Percentiles rank a stretch among this genome's conserved stretches.
Conservation (phyloP, 1,139 yeast species). For the Citeromyces siamensis region DNA sequence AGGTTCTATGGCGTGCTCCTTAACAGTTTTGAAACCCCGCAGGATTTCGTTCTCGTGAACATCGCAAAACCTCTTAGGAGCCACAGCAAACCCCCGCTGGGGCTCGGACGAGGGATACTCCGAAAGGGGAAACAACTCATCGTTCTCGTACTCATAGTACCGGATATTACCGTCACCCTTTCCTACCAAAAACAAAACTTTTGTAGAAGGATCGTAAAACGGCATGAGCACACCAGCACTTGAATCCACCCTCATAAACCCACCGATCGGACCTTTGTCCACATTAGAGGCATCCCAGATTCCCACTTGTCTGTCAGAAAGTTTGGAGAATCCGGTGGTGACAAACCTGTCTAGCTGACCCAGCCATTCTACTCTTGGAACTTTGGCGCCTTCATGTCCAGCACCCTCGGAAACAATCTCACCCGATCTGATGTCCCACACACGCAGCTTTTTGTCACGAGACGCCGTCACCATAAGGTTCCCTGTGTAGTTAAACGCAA, state of each 20-base stretch:
- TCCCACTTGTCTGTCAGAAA: slow-evolving; percentile 91
- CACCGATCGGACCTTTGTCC: slow-evolving; percentile 77
- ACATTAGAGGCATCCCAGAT: slow-evolving; percentile 78
- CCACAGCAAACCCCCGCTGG: slow-evolving; percentile 88
- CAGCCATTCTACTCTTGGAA: slow-evolving; percentile 79
- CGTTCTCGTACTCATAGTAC: slow-evolving; percentile 78
- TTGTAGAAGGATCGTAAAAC: slow-evolving; percentile 68
- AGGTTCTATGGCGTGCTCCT: slow-evolving; percentile 77
- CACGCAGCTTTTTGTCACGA: slow-evolving; percentile 82
- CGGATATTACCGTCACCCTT: slow-evolving; percentile 98
- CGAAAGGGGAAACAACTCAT: slow-evolving; percentile 67
- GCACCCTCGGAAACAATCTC: slow-evolving; percentile 70
- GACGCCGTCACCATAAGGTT: slow-evolving; percentile 76
- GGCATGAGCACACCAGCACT: slow-evolving; percentile 94
- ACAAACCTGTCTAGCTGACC: slow-evolving; percentile 77
- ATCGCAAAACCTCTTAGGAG: slow-evolving; percentile 74
- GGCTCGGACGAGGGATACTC: slow-evolving; percentile 85
- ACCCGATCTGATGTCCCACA: slow-evolving; percentile 82
- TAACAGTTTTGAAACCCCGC: slow-evolving; percentile 71
- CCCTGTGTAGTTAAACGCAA: slow-evolving; percentile 85
- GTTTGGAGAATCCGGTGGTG: slow-evolving; percentile 92
- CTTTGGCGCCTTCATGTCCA: slow-evolving; percentile 90
- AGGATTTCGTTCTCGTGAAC: slow-evolving; percentile 77
- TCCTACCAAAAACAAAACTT: slow-evolving; percentile 81
- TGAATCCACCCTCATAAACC: slow-evolving; percentile 74